Conservation (phyloP, 2,329 filamentous ascomycete genomes). For the Monosporascus sp. region DNA sequence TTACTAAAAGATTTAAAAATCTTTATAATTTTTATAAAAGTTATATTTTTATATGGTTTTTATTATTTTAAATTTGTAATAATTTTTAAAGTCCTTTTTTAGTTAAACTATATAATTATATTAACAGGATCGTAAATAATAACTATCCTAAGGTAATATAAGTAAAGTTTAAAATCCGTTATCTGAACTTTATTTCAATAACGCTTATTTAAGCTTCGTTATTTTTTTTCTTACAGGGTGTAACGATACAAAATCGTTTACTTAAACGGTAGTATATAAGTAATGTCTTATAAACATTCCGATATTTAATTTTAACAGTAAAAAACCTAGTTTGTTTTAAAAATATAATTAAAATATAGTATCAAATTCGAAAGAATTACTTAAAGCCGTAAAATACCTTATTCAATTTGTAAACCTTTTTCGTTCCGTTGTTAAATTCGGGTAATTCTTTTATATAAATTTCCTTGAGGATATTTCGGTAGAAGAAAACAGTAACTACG, state of each 20-base stretch:
- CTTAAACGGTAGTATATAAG: neutral
- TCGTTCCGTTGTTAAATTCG: slow-evolving; percentile 4
- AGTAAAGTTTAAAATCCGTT: slow-evolving; percentile 4
- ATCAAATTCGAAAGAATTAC: neutral
- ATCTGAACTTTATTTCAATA: slow-evolving; percentile 6
- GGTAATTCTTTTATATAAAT: slow-evolving; percentile 4
- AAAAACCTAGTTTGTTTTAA: slow-evolving; percentile 1
- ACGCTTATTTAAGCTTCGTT: slow-evolving; percentile 2
- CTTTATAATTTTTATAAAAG: too few species aligned
- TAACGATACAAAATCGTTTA: slow-evolving; percentile 5
- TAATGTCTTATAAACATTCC: too few species aligned
- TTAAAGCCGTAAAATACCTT: too few species aligned
- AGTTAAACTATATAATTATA: slow-evolving; percentile 5
- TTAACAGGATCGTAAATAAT: slow-evolving; percentile 1
- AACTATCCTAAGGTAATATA: slow-evolving; percentile 7
- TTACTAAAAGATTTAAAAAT: too few species aligned
- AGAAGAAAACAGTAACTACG: too few species aligned
- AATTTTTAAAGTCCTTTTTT: slow-evolving; percentile 5
- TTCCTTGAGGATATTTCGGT: too few species aligned
- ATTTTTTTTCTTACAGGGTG: slow-evolving; percentile 4
- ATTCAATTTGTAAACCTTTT: neutral
- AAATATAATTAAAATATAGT: slow-evolving; percentile 2
- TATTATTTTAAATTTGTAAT: slow-evolving; percentile 5
- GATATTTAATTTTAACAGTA: neutral
- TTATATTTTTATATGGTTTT: slow-evolving; percentile 1